Base-by-base conservation (phyloP, 768 basidiomycete species). In the Mycena leptocephala region DNA sequence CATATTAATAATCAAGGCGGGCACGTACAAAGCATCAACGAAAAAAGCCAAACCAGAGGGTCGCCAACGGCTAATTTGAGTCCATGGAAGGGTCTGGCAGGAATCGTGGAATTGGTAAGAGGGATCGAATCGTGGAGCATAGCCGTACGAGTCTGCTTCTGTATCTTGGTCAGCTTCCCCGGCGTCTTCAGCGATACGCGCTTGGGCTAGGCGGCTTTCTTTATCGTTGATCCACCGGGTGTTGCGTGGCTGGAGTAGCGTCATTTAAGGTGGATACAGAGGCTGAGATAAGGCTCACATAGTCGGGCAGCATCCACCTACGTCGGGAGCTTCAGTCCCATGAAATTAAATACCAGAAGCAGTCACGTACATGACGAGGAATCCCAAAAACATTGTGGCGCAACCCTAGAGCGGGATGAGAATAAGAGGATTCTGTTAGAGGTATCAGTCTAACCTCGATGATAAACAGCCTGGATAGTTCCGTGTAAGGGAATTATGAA, bases 291-390 rank as follows among this genome's bases (percentile, higher is more conserved):
- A 2, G 10, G 18, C 51, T 28, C 10, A 93, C 92, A 77, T 89
- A 91, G 81, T 93, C 92, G 10, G 92, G 92, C 18, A 93, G 84
- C 14, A 89, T 79, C 87, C 89, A 92, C 76, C 92, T 93, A 68
- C 16, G n/a, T 9, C 48, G 8, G 35, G 7, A 46, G 14, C 3
- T 59, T 7, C 55, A 53, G 11, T 26, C 37, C 11, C 4, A 22
- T 11, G 26, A 33, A 63, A 65, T n/a, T 20, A 59, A 68, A 33
- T 46, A 26, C 22, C 11, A 22, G 35, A n/a, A 64, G 9, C 37
- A 51, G 26, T 10, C 48, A 82, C 89, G 26, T 63, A 92, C 92
- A 92, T 89, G 58, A 89, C 84, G 20, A 88, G 72, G 30, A 93
- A 82, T 1, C 93, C 93, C 58, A 94, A 80, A 61, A 86, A 80